Conservation (phyloP, 2,329 filamentous ascomycete genomes). For the Pseudogymnoascus sp. region DNA sequence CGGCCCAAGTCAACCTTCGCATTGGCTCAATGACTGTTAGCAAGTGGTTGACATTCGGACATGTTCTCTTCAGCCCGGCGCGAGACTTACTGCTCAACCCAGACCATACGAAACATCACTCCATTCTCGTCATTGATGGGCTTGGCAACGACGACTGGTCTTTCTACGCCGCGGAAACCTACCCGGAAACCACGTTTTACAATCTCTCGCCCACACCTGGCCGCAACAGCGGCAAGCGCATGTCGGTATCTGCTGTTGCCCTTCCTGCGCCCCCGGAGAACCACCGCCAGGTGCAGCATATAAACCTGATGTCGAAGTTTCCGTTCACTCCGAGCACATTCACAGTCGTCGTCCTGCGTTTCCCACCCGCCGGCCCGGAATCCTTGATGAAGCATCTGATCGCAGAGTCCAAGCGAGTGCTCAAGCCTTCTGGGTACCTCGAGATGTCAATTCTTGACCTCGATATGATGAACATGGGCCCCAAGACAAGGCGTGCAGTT, state of each 20-base stretch:
- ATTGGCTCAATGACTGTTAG: conserved; percentile 77
- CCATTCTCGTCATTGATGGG: conserved; percentile 70
- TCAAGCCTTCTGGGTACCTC: conserved; percentile 71
- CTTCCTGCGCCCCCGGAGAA: conserved; percentile 55
- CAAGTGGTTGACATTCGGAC: conserved; percentile 80
- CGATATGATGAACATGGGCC: conserved; percentile 77
- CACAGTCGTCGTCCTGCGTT: conserved; percentile 66
- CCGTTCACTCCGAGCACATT: conserved; percentile 72
- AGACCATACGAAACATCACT: conserved; percentile 41
- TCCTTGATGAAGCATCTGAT: conserved; percentile 62
- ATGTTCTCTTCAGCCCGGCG: conserved; percentile 73
- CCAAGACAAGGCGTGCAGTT: conserved; percentile 57
- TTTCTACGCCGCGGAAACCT: conserved; percentile 75
- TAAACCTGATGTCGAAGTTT: conserved; percentile 48
- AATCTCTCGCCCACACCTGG: conserved; percentile 54
- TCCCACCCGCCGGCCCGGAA: conserved; percentile 62
- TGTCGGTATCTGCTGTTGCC: conserved; percentile 29
- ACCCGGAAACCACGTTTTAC: conserved; percentile 66
- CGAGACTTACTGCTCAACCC: conserved; percentile 48
- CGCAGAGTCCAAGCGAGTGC: conserved; percentile 65
- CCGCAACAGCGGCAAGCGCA: conserved; percentile 33
- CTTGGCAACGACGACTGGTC: conserved; percentile 86
- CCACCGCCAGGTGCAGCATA: conserved; percentile 66
- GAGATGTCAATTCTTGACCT: conserved; percentile 71
- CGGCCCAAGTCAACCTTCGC: conserved; percentile 66